Base-by-base conservation (phyloP, 805 yeast genomes). In the Blastobotrys robertii region DNA sequence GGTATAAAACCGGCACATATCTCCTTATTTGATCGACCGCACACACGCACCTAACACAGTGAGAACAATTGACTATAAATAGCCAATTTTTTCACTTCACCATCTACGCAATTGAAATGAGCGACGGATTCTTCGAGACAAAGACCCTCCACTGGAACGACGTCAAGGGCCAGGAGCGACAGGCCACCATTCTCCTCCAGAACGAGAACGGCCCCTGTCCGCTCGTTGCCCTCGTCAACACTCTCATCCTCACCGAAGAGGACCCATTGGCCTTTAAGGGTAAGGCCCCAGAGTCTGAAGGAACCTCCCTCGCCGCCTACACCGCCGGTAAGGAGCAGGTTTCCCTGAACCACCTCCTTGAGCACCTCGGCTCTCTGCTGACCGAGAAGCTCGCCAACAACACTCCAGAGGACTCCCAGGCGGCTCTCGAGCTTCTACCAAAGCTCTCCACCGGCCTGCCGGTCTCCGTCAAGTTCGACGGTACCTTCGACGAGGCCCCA, bases 191-290 rank as follows among this genome's bases (percentile, higher is more conserved):
- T 30, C 63, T 88, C 3, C 61, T 85, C 14, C 96, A 87, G 64
- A 84, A 84, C 48, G 68, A 64, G 38, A 85, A 86, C 55, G 96
- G 96, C 0, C 95, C 96, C 0, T 87, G 95, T 57, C 94, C 95
- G 1, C 60, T 88, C 32, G 71, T 88, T 10, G 88, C 95, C 0
- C 63, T 88, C 34, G 70, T 77, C 39, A 88, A 88, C 57, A 73
- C 85, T 0, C 58, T 88, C 11, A 57, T 85, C 5, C 59, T 87
- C 13, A 64, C 76, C 2, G 70, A 70, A 10, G 52, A 56, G 6
- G 54, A 45, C 11, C 45, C 47, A 2, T 46, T 54, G n/a, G 46
- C 53, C 16, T 44, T 49, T 8, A 59, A 52, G 30, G 53, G 53
- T 1, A 52, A 53, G 30, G 55, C 54, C 8, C 25, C 25, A 6